Evolutionary conservation across 2,329 filamentous ascomycete genomes (phyloP), one percentile per base, ranked within the genome.

Genomic region (Aspergillus sp.): DNA sequence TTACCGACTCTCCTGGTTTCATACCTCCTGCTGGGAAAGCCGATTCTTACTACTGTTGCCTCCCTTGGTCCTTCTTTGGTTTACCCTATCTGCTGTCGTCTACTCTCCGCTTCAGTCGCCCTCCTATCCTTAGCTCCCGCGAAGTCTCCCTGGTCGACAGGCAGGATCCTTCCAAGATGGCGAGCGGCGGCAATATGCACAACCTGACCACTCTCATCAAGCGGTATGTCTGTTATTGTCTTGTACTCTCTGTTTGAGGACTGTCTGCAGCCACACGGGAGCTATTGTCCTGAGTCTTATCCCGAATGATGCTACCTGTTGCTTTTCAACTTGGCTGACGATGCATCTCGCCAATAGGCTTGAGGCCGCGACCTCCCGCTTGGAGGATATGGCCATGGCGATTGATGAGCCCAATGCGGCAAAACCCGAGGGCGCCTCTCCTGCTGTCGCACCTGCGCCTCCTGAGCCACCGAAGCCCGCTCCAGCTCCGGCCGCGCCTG

Each of bases 151-250:
- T 42, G 32, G 34, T 27, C 34, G 10, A 15, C 24, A 24, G 15
- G 24, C 15, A 38, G 32, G 37, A 39, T 33, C 34, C n/a, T 22
- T 34, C 36, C 44, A 56, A 46, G 35, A 88, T 88, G 82, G 75
- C 80, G 45, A 67, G 78, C 34, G 56, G 56, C 42, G 83, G 74
- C 64, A 84, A 86, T 53, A 95, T 96, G 86, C 80, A 96, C 66
- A 96, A 94, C 59, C 69, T 98, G 42, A 93, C 86, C 22, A 98
- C 91, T 34, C 76, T 98, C 53, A 95, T 98, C 69, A 98, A 98
- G 75, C 79, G 91, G 91, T 96, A 75, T 51, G 75, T 65, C 34
- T 40, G 10, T 15, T 30, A 19, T 22, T 33, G n/a, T 15, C 26
- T 22, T 34, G 5, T 33, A 2, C 14, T 11, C 14, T 11, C 11